Conservation (phyloP, 768 basidiomycete genomes). For the Boletus rubroflammeus region DNA sequence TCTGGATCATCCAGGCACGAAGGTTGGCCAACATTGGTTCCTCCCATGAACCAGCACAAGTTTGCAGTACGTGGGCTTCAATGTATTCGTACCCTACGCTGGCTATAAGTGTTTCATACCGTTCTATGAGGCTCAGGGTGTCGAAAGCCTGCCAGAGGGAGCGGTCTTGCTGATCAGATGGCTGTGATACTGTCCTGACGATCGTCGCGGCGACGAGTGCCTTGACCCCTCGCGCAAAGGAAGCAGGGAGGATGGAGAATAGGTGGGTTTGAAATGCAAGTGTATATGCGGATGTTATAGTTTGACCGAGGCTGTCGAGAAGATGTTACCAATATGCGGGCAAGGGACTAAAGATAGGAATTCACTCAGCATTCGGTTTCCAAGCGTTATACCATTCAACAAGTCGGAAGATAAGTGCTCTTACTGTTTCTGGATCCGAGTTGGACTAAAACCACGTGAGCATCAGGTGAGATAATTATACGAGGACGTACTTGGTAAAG, state of each 20-base stretch:
- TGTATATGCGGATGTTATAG: slow-evolving; percentile 58
- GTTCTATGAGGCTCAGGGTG: slow-evolving; percentile 69
- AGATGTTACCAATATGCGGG: not conserved
- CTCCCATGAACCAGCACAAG: slow-evolving; percentile 69
- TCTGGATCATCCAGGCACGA: slow-evolving; percentile 73
- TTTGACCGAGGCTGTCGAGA: slow-evolving; percentile 52
- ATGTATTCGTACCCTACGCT: slow-evolving; percentile 86
- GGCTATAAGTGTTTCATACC: slow-evolving; percentile 80
- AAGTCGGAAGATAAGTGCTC: slow-evolving; percentile 53
- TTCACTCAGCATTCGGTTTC: slow-evolving; percentile 64
- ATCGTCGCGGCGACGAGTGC: slow-evolving; percentile 60
- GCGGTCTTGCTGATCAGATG: slow-evolving; percentile 31
- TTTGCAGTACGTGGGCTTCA: slow-evolving; percentile 63
- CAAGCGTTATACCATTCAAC: slow-evolving; percentile 75
- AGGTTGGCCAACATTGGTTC: slow-evolving; percentile 58
- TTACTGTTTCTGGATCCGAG: slow-evolving; percentile 47
- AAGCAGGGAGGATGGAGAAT: slow-evolving; percentile 65
- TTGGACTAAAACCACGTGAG: slow-evolving; percentile 36
- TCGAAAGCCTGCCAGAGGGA: slow-evolving; percentile 61
- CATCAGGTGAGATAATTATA: not conserved
- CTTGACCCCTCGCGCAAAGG: slow-evolving; percentile 68
- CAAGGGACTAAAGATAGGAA: slow-evolving; percentile 6
- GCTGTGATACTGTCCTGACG: slow-evolving; percentile 18
- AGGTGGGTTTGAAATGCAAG: slow-evolving; percentile 71
- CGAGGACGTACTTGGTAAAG: slow-evolving; percentile 54